Base-by-base conservation (phyloP, 225 moss, liverwort and hornwort species). In the Anthoceros angustus region DNA sequence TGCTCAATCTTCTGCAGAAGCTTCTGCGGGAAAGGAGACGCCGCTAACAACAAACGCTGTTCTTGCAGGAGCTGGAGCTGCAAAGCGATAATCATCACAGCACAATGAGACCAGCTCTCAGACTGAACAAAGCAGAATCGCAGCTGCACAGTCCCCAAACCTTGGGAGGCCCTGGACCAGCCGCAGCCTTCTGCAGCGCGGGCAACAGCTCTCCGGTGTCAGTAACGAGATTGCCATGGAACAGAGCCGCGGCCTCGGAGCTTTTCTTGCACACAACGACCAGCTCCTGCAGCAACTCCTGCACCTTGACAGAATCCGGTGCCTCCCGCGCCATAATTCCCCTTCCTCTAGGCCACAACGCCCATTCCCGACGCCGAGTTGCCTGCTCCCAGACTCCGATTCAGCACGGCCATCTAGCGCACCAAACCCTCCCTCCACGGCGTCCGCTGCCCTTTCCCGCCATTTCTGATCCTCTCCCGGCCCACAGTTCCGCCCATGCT, bases 1-100 rank as follows among this genome's bases (percentile, higher is more conserved):
- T 86, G 85, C 82, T 91, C 85, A 21, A 95, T 95, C 77, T 88
- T 95, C 79, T 95, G 86, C 73, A 88, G 91, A 62, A 95, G 78
- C 67, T 80, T 86, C 67, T 88, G 86, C n/a, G 95, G 95, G 76
- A 85, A 80, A 45, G 86, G 95, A 72, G 95, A 91, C 42, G 86
- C 88, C 45, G 88, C 88, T 62, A 95, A 82, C 69, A 95, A 86
- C 69, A 87, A 80, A 23, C 91, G 86, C 65, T 95, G 95, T 75
- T 95, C 95, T 68, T 91, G 86, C 55, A 95, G 78, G 39, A 95
- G 83, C 82, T 90, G 86, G 72, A 95, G 86, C 86, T 86, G 81
- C 74, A 68, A 50, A 16, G 8, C 41, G 10, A 46, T 23, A 63
- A 32, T 16, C 11, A 25, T 10, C 16, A 38, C 10, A 16, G 9